Conservation (phyloP, 2,329 filamentous ascomycete genomes). For the Epichloe scottii region DNA sequence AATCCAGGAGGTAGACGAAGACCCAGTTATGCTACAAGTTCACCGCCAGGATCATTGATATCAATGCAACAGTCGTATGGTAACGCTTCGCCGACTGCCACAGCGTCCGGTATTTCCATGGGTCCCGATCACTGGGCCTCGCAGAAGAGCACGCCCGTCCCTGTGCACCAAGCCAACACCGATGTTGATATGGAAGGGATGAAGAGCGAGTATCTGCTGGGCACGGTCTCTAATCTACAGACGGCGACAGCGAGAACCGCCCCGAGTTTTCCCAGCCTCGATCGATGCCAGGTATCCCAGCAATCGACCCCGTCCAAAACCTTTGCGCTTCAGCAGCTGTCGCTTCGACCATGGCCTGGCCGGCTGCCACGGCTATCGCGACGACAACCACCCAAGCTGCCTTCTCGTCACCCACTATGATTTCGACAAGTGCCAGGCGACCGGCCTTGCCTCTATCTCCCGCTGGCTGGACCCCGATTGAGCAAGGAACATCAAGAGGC, state of each 20-base stretch:
- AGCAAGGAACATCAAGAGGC: constrained; percentile 13
- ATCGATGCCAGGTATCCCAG: constrained; percentile 11
- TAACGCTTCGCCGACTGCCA: constrained; percentile 3
- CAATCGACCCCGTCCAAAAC: constrained; percentile 9
- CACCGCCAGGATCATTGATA: constrained; percentile 7
- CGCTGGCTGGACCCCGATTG: constrained; percentile 21
- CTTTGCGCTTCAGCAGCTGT: constrained; percentile 12
- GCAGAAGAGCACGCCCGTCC: constrained; percentile 2
- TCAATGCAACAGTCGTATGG: constrained; percentile 5
- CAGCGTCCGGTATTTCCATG: constrained; percentile 9
- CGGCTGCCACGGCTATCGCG: constrained; percentile 28
- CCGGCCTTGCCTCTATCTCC: constrained; percentile 22
- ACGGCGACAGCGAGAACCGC: constrained; percentile 8
- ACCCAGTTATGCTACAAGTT: constrained; percentile 11
- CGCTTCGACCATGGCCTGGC: constrained; percentile 15
- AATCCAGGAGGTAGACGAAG: constrained; percentile 5
- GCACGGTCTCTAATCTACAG: constrained; percentile 9
- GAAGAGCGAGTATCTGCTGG: constrained; percentile 14
- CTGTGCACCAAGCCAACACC: constrained; percentile 8
- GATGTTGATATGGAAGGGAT: constrained; percentile 12
- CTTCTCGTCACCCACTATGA: constrained; percentile 29
- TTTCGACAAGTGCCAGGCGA: neutral
- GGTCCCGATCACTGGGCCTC: constrained; percentile 13
- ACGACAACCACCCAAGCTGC: constrained; percentile 35
- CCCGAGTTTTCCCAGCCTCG: constrained; percentile 13